phyloP scores from a whole-genome alignment of 257 asterid genomes.

The Anisodus tanguticus region DNA sequence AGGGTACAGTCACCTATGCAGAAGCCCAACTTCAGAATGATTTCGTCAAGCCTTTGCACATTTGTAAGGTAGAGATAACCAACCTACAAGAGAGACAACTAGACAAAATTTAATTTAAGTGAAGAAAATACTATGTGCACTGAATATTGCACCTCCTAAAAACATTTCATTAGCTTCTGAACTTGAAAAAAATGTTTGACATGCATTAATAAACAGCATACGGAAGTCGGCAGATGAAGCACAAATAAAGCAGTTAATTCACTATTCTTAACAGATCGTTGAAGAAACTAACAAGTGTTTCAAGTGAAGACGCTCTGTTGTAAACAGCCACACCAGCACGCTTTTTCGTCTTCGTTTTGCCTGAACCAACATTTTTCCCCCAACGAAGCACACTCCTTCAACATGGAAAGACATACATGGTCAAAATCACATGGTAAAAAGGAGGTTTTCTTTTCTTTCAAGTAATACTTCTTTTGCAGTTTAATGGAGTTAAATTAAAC shows the following conservation, averaged over 20 bases:
- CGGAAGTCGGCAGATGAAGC: background rate
- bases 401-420: background rate
- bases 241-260: background rate
- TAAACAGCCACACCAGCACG: constrained; percentile 98
- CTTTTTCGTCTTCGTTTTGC: constrained; percentile 83
- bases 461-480: background rate
- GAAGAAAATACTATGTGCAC: background rate
- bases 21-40: constrained; percentile 88
- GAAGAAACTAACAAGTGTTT: constrained; percentile 75
- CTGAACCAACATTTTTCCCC: constrained; percentile 90
- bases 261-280: constrained; percentile 17
- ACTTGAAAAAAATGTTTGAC: background rate
- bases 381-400: constrained; percentile 91
- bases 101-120: constrained; percentile 14
- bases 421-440: constrained; percentile 21
- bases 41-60: constrained; percentile 69
- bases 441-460: background rate
- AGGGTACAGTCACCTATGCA: constrained; percentile 55
- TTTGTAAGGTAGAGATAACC: constrained; percentile 91
- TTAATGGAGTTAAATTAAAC: background rate
- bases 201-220: background rate
- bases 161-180: background rate
- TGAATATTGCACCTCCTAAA: background rate
- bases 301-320: constrained; percentile 93
- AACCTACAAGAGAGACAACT: constrained; percentile 51